Conservation (phyloP, 495 filamentous ascomycete species). For the Neurospora sp. region DNA sequence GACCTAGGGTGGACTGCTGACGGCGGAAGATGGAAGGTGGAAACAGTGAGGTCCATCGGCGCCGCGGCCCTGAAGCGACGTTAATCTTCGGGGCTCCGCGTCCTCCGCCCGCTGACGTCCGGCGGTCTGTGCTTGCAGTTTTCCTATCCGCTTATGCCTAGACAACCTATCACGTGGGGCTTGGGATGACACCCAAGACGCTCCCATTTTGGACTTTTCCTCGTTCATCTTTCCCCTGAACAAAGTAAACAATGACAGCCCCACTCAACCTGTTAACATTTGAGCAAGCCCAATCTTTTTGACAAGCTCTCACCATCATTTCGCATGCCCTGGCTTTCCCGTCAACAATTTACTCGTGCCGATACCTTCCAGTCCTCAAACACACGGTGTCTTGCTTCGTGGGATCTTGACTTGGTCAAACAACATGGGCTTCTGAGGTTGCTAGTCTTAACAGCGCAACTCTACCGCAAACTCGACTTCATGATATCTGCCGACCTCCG, state of each 20-base stretch:
- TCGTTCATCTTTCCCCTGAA: not conserved
- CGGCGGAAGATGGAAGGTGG: not conserved
- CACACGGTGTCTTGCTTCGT: not conserved
- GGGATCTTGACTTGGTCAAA: not conserved
- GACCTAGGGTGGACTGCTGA: not conserved
- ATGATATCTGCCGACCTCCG: not conserved
- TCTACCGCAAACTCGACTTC: not conserved
- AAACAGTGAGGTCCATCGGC: not conserved
- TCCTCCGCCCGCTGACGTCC: not conserved
- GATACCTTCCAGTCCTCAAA: not conserved
- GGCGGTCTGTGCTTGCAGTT: not conserved
- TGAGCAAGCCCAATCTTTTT: not conserved
- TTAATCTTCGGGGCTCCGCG: not conserved
- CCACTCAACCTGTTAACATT: not conserved
- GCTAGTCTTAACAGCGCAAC: not conserved
- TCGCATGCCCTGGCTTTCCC: not conserved
- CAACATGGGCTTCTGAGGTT: not conserved
- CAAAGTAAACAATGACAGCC: not conserved
- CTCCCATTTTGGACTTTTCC: not conserved
- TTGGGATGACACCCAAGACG: not conserved
- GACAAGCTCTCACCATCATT: not conserved
- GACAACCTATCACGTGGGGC: not conserved
- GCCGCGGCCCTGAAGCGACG: not conserved
- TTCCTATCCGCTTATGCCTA: not conserved
- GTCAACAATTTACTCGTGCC: not conserved